Percentiles rank a stretch among this genome's conserved stretches.
These are phyloP conservation scores for Calonectria ilicicola DNA, from an alignment of 2,329 filamentous ascomycete species.

Conservation along the genomic window DNA sequence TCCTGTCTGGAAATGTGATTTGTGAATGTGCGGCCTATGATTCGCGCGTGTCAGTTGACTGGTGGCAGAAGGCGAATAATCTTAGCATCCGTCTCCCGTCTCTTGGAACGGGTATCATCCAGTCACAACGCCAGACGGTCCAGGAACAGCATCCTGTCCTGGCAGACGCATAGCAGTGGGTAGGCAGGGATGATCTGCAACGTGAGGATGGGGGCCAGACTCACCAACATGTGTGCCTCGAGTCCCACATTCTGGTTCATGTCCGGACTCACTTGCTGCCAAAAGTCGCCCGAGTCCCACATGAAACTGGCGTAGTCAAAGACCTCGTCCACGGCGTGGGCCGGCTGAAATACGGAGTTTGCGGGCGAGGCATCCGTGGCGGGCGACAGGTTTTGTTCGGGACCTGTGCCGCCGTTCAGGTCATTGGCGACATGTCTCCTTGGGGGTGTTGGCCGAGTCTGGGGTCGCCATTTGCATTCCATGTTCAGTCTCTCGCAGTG, in stretches of 20 bases:
- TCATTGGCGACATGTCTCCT: constrained; percentile 27
- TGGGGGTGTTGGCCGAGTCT: constrained; percentile 42
- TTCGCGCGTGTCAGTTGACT: background rate
- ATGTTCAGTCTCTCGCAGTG: constrained; percentile 65
- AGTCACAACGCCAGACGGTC: background rate
- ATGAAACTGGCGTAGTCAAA: constrained; percentile 63
- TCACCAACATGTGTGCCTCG: constrained; percentile 38
- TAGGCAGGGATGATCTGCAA: constrained; percentile 13
- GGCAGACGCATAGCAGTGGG: constrained; percentile 16
- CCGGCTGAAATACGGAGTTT: constrained; percentile 40
- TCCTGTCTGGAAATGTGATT: constrained; percentile 39
- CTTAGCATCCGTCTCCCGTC: background rate
- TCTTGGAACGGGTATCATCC: background rate
- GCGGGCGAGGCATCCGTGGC: constrained; percentile 44
- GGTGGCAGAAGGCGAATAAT: background rate
- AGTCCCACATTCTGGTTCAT: constrained; percentile 38
- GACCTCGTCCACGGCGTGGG: constrained; percentile 54
- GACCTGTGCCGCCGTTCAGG: constrained; percentile 7
- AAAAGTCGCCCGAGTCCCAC: constrained; percentile 56
- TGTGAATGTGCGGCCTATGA: constrained; percentile 36
- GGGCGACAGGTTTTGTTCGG: constrained; percentile 42
- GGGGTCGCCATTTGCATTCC: constrained; percentile 62
- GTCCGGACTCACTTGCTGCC: constrained; percentile 47
- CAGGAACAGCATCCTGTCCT: background rate
- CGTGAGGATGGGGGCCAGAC: constrained; percentile 9